phyloP scores from a whole-genome alignment of 768 basidiomycete species.

The Calocybe gangraenosa region DNA sequence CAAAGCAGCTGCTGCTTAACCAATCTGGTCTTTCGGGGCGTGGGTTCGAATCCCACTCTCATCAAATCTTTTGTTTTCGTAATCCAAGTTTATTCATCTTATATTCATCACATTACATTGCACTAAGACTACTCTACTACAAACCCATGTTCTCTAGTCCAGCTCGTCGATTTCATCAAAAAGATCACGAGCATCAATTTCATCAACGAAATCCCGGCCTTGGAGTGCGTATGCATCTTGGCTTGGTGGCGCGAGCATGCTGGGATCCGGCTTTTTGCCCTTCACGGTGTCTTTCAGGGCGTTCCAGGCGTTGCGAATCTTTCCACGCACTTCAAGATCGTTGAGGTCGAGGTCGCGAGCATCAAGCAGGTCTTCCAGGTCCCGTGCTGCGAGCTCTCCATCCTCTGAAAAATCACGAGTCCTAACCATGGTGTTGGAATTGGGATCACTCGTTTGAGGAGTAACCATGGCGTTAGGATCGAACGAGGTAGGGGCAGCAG shows the following conservation, averaged over 20 bases:
- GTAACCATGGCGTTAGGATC: not conserved
- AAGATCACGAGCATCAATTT: slow-evolving; percentile 5
- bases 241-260: too few species aligned
- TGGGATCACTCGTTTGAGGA: not conserved
- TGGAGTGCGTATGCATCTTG: not conserved
- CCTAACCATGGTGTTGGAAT: not conserved
- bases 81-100: too few species aligned
- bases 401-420: not conserved
- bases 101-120: too few species aligned
- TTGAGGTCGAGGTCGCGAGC: slow-evolving; percentile 1
- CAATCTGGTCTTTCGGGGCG: slow-evolving; percentile 27
- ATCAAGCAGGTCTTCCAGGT: not conserved
- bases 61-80: slow-evolving; percentile 12
- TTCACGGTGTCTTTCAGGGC: not conserved
- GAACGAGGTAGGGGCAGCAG: not conserved
- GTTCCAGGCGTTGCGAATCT: not conserved
- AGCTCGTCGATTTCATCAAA: slow-evolving; percentile 6
- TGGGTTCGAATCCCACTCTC: slow-evolving; percentile 61
- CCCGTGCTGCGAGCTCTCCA: not conserved
- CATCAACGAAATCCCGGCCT: not conserved
- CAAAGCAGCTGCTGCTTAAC: not conserved
- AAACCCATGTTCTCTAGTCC: not conserved
- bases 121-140: too few species aligned
- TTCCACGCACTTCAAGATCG: not conserved
- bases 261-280: not conserved